A percentile compares a stretch with the other conserved stretches of the same genome.
Evolutionary conservation across 1,284 basidiomycete genomes (phyloP).

Genomic region (Megacollybia platyphylla): DNA sequence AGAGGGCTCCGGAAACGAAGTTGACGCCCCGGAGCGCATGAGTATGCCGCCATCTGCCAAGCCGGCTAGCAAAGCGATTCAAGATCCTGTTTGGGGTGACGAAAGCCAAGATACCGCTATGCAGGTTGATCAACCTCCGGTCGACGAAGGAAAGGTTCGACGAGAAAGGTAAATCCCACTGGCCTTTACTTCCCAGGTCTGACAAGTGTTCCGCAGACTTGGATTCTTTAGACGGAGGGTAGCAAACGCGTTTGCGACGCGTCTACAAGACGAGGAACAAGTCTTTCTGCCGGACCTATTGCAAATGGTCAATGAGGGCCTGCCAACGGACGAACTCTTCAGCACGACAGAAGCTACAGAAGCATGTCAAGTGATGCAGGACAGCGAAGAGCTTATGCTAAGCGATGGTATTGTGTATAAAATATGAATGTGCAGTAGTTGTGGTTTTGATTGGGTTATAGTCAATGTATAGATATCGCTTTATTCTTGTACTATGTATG

Average conservation of each 20-base stretch:
- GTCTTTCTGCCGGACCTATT: constrained; percentile 64
- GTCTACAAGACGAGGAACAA: constrained; percentile 65
- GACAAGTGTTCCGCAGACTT: constrained; percentile 29
- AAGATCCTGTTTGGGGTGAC: constrained; percentile 46
- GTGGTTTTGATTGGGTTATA: not conserved
- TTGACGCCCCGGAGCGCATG: constrained; percentile 41
- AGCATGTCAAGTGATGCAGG: constrained; percentile 70
- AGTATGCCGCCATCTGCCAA: constrained; percentile 21
- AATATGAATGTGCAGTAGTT: constrained; percentile 1
- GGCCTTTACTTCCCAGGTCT: constrained; percentile 1
- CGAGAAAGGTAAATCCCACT: constrained; percentile 38
- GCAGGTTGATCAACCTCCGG: constrained; percentile 29
- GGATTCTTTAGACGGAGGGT: constrained; percentile 70
- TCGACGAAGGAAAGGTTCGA: constrained; percentile 26
- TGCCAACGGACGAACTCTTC: constrained; percentile 61
- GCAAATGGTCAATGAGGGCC: constrained; percentile 68
- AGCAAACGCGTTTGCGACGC: constrained; percentile 56
- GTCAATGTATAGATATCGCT: no score
- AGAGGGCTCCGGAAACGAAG: constrained; percentile 34
- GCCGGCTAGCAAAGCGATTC: constrained; percentile 7
- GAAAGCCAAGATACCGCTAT: constrained; percentile 56
- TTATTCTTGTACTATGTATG: not conserved
- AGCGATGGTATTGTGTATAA: constrained; percentile 35
- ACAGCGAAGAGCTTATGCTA: constrained; percentile 81
- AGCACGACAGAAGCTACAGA: constrained; percentile 70